Evolutionary conservation across 305 asterid species (phyloP), one percentile per base, ranked within the genome.

Genomic region (Solanum aculeatissimum): DNA sequence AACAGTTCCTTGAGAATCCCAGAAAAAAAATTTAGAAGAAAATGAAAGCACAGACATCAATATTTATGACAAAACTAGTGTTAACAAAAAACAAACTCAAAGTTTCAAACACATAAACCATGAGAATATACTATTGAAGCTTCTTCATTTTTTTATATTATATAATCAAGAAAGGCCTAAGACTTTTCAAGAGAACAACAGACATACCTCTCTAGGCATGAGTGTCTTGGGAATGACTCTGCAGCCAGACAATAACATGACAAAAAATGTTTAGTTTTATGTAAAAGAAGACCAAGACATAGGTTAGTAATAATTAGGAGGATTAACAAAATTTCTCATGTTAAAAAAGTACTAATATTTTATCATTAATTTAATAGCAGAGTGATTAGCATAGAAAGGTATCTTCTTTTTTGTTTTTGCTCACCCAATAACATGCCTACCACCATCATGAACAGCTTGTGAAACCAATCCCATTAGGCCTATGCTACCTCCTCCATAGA

Each of bases 181-280:
- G 80, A 85, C 90, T 82, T 91, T 91, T 88, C 62, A 81, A 77
- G 86, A 87, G 43, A 80, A 82, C 32, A 88, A 85, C 83, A 89
- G 89, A 91, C 95, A 91, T 92, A 96, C 99, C 99, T 93, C 99
- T 94, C 93, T 91, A 86, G 99, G 99, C 99, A 96, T 96, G 94
- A 96, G 99, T 70, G 99, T 93, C 97, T 96, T 96, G 97, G 99
- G 99, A 96, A 96, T 96, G 83, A 96, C 99, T 88, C 99, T 96
- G 97, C 91, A 91, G 85, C 84, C 85, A 88, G 92, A 96, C 95
- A 92, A 89, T 87, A 93, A 94, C 89, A 95, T 86, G 97, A 92
- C 97, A 94, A 92, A 86, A 81, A 57, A 84, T 85, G 40, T 7
- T 35, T 35, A 35, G 40, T 35, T 35, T 35, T 35, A 35, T 35